Conservation (phyloP, 139 green algal genomes). For the Chlorella sp. region DNA sequence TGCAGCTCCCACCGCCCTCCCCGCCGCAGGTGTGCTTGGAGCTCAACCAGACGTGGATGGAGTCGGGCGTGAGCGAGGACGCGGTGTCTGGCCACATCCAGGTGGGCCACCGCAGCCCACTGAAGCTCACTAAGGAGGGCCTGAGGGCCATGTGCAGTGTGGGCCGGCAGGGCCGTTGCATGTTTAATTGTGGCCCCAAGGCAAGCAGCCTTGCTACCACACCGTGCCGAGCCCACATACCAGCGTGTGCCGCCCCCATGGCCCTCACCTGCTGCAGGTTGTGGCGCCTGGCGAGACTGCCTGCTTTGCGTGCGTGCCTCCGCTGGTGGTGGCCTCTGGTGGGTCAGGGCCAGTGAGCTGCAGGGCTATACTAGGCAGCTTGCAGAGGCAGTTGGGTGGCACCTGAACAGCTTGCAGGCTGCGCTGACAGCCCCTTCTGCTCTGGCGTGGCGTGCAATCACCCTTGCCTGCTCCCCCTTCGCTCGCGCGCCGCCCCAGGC, state of each 20-base stretch:
- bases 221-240: too few species aligned
- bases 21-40: slow-evolving; percentile 89
- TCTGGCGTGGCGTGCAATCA: too few species aligned
- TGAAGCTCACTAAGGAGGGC: not conserved
- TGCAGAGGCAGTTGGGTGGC: not conserved
- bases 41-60: slow-evolving; percentile 95
- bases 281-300: slow-evolving; percentile 76
- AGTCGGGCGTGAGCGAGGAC: slow-evolving; percentile 95
- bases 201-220: too few species aligned
- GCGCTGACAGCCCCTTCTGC: not conserved
- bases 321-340: slow-evolving; percentile 90
- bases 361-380: too few species aligned
- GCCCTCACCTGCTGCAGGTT: slow-evolving; percentile 14
- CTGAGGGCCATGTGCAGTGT: not conserved
- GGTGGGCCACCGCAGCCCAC: not conserved
- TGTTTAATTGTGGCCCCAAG: not conserved
- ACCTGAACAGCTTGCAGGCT: not conserved
- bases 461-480: not conserved
- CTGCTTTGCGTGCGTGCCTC: slow-evolving; percentile 91
- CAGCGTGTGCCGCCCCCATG: too few species aligned
- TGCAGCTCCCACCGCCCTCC: not conserved
- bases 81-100: slow-evolving; percentile 97
- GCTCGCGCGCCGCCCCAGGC: slow-evolving; percentile 22
- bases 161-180: not conserved
- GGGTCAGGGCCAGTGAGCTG: too few species aligned